A percentile compares a stretch with the other conserved stretches of the same genome.
phyloP scores from a whole-genome alignment of 2,329 filamentous ascomycete species.

The Talaromyces pinophilus region DNA sequence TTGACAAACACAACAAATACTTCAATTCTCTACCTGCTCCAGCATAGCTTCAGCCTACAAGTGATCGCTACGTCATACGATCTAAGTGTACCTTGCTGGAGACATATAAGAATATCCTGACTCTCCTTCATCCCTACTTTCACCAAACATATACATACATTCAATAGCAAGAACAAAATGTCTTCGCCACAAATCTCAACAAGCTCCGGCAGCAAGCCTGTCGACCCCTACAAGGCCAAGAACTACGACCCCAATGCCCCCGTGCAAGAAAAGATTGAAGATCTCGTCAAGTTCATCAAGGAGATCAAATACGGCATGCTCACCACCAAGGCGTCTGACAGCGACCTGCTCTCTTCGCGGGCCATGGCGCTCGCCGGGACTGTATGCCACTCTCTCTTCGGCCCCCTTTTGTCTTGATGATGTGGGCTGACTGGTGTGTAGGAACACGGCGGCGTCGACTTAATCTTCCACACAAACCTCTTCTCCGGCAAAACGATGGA shows the following conservation, averaged over 20 bases:
- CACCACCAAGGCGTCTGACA: slow-evolving; percentile 70
- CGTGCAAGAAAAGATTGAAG: slow-evolving; percentile 73
- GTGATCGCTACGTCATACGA: background rate
- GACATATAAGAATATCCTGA: background rate
- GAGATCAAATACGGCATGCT: slow-evolving; percentile 84
- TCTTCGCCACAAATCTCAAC: slow-evolving; percentile 53
- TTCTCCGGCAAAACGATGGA: slow-evolving; percentile 87
- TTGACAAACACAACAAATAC: background rate
- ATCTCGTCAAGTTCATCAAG: slow-evolving; percentile 69
- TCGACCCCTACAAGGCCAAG: slow-evolving; percentile 78
- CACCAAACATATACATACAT: background rate
- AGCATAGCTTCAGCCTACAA: background rate
- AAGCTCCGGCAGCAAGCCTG: slow-evolving; percentile 62
- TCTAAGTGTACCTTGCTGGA: background rate
- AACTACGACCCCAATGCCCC: slow-evolving; percentile 68
- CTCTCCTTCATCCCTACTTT: background rate
- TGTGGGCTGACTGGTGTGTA: slow-evolving; percentile 39
- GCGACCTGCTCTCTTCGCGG: slow-evolving; percentile 71
- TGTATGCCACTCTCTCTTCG: slow-evolving; percentile 37
- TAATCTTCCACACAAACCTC: slow-evolving; percentile 90
- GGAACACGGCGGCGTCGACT: slow-evolving; percentile 76
- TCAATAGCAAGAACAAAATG: background rate
- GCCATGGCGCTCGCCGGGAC: slow-evolving; percentile 83
- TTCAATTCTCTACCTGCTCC: background rate
- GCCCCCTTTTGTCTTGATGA: background rate